phyloP scores from a whole-genome alignment of 306 rosid genomes.

The Boehmeria nivea region DNA sequence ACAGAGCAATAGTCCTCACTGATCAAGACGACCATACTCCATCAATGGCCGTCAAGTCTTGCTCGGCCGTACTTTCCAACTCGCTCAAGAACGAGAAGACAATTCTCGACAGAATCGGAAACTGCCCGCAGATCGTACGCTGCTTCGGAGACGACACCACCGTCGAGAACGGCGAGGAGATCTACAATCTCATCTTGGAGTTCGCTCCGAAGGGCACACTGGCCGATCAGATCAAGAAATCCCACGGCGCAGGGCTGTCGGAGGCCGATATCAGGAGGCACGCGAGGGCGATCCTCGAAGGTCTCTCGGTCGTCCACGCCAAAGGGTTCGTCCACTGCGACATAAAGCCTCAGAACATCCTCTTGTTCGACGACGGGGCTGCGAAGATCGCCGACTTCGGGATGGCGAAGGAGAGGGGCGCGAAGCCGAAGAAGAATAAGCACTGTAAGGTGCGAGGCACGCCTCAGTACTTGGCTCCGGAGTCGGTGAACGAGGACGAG shows the following conservation, averaged over 20 bases:
- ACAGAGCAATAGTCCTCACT: slow-evolving; percentile 17
- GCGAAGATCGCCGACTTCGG: slow-evolving; percentile 85
- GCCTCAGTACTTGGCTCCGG: slow-evolving; percentile 73
- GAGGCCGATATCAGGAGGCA: slow-evolving; percentile 36
- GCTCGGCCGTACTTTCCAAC: slow-evolving; percentile 14
- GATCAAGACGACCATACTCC: slow-evolving; percentile 13
- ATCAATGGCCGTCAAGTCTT: slow-evolving; percentile 53
- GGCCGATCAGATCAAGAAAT: slow-evolving; percentile 38
- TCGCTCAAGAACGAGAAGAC: slow-evolving; percentile 46
- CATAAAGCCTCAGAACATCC: slow-evolving; percentile 61
- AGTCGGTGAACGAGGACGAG: slow-evolving; percentile 48
- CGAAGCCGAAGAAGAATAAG: slow-evolving; percentile 21
- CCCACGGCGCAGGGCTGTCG: slow-evolving; percentile 35
- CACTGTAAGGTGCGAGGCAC: slow-evolving; percentile 75
- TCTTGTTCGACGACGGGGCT: slow-evolving; percentile 36
- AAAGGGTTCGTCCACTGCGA: slow-evolving; percentile 80
- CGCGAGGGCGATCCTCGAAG: slow-evolving; percentile 41
- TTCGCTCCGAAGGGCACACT: slow-evolving; percentile 60
- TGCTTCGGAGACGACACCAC: slow-evolving; percentile 42
- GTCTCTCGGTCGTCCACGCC: slow-evolving; percentile 42
- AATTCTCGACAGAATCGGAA: slow-evolving; percentile 30
- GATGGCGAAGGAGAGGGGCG: slow-evolving; percentile 37
- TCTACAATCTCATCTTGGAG: slow-evolving; percentile 58
- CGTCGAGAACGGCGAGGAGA: slow-evolving; percentile 34
- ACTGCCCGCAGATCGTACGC: slow-evolving; percentile 38